phyloP scores from a whole-genome alignment of 2,329 filamentous ascomycete genomes.

The Xylariales sp. region DNA sequence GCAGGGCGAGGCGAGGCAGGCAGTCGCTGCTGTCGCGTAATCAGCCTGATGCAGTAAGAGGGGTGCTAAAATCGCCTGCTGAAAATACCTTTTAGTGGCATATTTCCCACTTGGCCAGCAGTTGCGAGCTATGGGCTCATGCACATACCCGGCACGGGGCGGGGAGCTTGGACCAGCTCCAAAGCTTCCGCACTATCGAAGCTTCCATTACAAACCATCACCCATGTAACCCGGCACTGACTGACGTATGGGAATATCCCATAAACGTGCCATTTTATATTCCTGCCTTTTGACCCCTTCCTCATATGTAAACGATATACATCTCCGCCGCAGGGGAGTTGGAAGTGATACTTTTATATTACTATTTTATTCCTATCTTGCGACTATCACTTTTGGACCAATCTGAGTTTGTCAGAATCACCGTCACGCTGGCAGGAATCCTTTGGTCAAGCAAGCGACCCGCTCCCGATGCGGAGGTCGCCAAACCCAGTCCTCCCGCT shows the following conservation, averaged over 20 bases:
- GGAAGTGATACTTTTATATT: too few species aligned
- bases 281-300: too few species aligned
- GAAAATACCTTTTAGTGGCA: background rate
- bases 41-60: conserved; percentile 20
- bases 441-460: conserved; percentile 42
- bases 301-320: too few species aligned
- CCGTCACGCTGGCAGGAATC: conserved; percentile 42
- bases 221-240: too few species aligned
- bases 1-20: too few species aligned
- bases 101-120: too few species aligned
- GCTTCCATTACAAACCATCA: background rate
- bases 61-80: conserved; percentile 2
- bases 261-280: too few species aligned
- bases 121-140: background rate
- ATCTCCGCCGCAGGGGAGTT: too few species aligned
- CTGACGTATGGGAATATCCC: too few species aligned
- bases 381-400: too few species aligned
- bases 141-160: background rate
- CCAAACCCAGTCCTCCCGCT: conserved; percentile 21
- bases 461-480: conserved; percentile 33
- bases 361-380: too few species aligned
- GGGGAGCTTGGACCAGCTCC: background rate
- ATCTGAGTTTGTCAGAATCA: background rate
- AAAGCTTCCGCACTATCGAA: background rate
- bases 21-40: conserved; percentile 23